Percentiles rank a stretch among this genome's conserved stretches.
Conservation (phyloP, 331 rosid species). For the Malus hybrid region DNA sequence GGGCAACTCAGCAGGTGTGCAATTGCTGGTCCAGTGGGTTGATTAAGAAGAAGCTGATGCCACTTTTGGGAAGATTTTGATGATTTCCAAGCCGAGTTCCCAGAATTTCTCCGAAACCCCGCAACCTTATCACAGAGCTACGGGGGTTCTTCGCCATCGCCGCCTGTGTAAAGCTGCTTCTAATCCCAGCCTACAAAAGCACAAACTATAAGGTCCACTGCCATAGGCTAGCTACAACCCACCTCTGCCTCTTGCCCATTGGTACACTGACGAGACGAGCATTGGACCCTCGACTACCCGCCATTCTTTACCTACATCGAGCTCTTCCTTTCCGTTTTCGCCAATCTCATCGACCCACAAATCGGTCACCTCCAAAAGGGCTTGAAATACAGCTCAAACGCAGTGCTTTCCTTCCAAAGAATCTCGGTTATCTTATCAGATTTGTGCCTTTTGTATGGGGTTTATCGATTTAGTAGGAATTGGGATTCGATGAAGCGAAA, state of each 20-base stretch:
- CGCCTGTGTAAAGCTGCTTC: constrained; percentile 63
- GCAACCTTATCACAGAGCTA: constrained; percentile 9
- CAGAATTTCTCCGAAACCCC: background rate
- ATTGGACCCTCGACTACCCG: constrained; percentile 93
- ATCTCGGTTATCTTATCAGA: constrained; percentile 57
- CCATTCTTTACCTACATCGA: constrained; percentile 81
- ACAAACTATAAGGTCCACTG: constrained; percentile 92
- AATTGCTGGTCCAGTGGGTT: no score
- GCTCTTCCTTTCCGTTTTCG: constrained; percentile 52
- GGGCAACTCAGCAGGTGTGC: no score
- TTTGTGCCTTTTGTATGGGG: constrained; percentile 63
- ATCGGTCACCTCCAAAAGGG: constrained; percentile 70
- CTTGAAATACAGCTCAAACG: constrained; percentile 44
- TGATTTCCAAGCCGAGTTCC: no score
- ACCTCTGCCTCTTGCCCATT: constrained; percentile 75
- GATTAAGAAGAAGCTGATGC: no score
- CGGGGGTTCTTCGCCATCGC: constrained; percentile 62
- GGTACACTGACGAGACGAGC: constrained; percentile 84
- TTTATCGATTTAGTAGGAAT: constrained; percentile 16
- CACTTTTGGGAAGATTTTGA: no score
- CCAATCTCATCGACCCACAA: constrained; percentile 53
- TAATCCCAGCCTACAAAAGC: constrained; percentile 73
- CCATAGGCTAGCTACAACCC: constrained; percentile 74
- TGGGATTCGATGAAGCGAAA: constrained; percentile 44
- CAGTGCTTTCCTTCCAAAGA: constrained; percentile 63